Percentiles rank a stretch among this genome's conserved stretches.
phyloP scores from a whole-genome alignment of 768 basidiomycete species.

The Boletus tomentosulus region DNA sequence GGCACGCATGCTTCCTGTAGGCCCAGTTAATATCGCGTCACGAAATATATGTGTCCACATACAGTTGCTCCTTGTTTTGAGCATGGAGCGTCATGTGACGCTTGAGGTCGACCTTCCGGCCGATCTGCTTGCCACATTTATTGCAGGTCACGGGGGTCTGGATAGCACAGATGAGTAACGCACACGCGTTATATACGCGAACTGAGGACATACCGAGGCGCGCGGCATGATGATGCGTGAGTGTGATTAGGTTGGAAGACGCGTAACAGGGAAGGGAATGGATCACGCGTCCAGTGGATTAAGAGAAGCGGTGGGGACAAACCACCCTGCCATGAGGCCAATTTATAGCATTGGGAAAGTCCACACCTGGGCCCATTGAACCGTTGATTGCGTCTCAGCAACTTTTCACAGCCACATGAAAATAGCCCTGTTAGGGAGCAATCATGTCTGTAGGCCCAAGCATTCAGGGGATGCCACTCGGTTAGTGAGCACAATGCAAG shows the following conservation, averaged over 20 bases:
- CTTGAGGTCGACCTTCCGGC: slow-evolving; percentile 23
- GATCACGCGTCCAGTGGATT: background rate
- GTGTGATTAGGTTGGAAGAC: background rate
- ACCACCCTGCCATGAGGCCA: background rate
- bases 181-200: background rate
- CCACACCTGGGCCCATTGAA: slow-evolving; percentile 12
- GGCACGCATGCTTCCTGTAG: slow-evolving; percentile 25
- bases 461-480: slow-evolving; percentile 18
- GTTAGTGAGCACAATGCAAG: slow-evolving; percentile 11
- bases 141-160: slow-evolving; percentile 12
- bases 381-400: slow-evolving; percentile 25
- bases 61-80: slow-evolving; percentile 22
- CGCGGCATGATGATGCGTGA: background rate
- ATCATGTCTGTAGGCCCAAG: slow-evolving; percentile 16
- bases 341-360: slow-evolving; percentile 16
- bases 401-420: slow-evolving; percentile 14
- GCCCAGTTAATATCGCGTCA: background rate
- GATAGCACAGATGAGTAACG: background rate
- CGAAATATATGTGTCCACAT: background rate
- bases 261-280: background rate
- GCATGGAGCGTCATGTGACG: slow-evolving; percentile 29
- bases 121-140: slow-evolving; percentile 12
- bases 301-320: slow-evolving; percentile 1
- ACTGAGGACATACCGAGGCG: background rate
- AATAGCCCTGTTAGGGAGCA: slow-evolving; percentile 20